phyloP scores from a whole-genome alignment of 2,329 filamentous ascomycete genomes.

The Anisogramma anomala region DNA sequence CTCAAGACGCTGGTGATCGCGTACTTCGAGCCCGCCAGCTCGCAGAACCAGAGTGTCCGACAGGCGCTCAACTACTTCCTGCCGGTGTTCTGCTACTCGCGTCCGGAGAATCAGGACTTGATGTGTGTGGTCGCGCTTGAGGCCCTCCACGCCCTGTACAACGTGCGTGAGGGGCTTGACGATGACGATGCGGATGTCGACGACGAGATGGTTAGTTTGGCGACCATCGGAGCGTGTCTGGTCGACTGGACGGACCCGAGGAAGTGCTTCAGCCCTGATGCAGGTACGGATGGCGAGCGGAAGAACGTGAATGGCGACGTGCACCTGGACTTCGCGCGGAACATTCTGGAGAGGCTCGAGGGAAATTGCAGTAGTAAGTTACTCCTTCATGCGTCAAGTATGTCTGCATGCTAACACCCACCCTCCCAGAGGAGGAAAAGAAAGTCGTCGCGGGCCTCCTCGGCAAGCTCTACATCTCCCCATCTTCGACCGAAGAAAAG shows the following conservation, averaged over 20 bases:
- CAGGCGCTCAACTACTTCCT: slow-evolving; percentile 90
- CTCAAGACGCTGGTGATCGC: slow-evolving; percentile 72
- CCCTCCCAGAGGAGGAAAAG: slow-evolving; percentile 63
- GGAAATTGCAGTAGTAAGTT: slow-evolving; percentile 55
- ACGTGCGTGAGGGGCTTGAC: slow-evolving; percentile 58
- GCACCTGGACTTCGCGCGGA: slow-evolving; percentile 66
- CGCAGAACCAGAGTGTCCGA: slow-evolving; percentile 66
- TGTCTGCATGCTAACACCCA: slow-evolving; percentile 1
- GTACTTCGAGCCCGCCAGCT: slow-evolving; percentile 81
- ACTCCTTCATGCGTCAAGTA: neutral
- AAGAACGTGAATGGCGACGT: slow-evolving; percentile 62
- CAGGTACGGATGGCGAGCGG: slow-evolving; percentile 44
- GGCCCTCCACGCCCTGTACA: slow-evolving; percentile 63
- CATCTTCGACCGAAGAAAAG: slow-evolving; percentile 49
- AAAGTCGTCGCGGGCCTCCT: slow-evolving; percentile 69
- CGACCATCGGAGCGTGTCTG: slow-evolving; percentile 68
- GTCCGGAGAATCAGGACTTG: slow-evolving; percentile 67
- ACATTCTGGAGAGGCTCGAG: slow-evolving; percentile 64
- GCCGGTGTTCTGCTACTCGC: slow-evolving; percentile 84
- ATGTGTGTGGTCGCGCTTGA: slow-evolving; percentile 66
- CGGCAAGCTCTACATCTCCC: slow-evolving; percentile 69
- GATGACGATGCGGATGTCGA: slow-evolving; percentile 65
- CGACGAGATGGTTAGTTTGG: slow-evolving; percentile 68
- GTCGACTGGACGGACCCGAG: slow-evolving; percentile 93
- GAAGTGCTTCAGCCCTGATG: slow-evolving; percentile 51